Evolutionary conservation across 2,329 filamentous ascomycete genomes (phyloP), one percentile per base, ranked within the genome.

Genomic region (Septoria linicola): DNA sequence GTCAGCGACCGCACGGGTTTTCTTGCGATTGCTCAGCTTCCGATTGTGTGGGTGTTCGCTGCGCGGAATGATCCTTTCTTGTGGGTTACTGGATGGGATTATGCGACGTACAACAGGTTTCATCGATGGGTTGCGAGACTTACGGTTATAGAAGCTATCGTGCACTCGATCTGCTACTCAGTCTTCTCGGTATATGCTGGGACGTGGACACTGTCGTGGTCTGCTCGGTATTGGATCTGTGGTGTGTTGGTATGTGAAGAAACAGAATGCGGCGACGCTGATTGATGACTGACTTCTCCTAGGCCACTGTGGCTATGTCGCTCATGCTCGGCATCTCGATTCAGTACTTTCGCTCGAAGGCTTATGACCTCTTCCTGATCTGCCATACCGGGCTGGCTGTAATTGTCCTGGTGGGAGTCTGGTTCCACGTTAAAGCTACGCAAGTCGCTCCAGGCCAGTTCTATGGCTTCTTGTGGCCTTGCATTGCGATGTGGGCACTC

Each of bases 1-100:
- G 71, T 82, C 0, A 79, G 81, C 1, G 82, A 85, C 54, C 77
- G 84, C 7, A 82, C 82, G 0, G 83, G 84, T 0, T 77, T 83
- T 20, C 73, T 88, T 14, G 79, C 81, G 0, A 79, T 83, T 58
- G 80, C 80, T 3, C 84, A 85, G 55, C 75, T 87, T 7, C 80
- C 82, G 0, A 59, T 85, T 1, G 68, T 87, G 0, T 87, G 83
- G 82, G 66, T 87, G 0, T 87, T 88, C 57, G 80, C 79, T 0
- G 80, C 80, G 62, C 73, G 85, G 8, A 88, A 88, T 53, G 85
- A 87, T 46, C 61, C 83, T 0, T 73, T 87, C 11, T 70, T 85
- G 42, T 85, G 81, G 81, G 62, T 82, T 0, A 87, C 84, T 0
- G 83, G 83, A 0, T 88, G 84, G 83, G 80, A 80, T 8, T 87